These are phyloP conservation scores for Huntiella decipiens DNA, from an alignment of 2,329 filamentous ascomycete genomes.

Conservation along the genomic window DNA sequence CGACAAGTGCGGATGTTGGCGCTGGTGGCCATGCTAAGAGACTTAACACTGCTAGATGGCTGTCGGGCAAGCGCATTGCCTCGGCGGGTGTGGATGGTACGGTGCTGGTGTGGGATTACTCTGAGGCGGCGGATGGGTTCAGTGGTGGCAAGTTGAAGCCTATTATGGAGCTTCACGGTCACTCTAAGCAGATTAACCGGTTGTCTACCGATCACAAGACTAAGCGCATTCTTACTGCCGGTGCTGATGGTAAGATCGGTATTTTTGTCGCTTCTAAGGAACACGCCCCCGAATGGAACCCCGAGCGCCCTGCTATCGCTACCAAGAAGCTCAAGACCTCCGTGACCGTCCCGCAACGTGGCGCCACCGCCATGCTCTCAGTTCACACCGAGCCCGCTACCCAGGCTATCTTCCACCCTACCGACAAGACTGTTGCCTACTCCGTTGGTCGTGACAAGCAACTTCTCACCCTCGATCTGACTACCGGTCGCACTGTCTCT, in stretches of 20 bases:
- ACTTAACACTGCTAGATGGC: constrained; percentile 66
- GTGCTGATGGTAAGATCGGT: constrained; percentile 65
- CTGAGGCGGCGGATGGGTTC: constrained; percentile 41
- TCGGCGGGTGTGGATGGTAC: constrained; percentile 73
- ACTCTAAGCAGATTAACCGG: constrained; percentile 54
- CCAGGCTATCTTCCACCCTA: constrained; percentile 65
- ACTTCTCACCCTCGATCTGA: constrained; percentile 75
- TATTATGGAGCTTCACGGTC: constrained; percentile 66
- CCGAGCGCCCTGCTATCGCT: constrained; percentile 35
- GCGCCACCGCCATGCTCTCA: constrained; percentile 54
- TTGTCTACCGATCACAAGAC: constrained; percentile 54
- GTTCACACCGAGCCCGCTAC: constrained; percentile 59
- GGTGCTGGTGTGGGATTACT: constrained; percentile 78
- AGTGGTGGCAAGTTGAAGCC: constrained; percentile 53
- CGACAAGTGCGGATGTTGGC: constrained; percentile 47
- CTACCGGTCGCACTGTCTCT: constrained; percentile 60
- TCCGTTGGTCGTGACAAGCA: constrained; percentile 82
- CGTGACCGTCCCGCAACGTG: constrained; percentile 45
- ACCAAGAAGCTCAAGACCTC: constrained; percentile 24
- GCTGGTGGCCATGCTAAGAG: constrained; percentile 58
- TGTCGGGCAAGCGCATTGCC: constrained; percentile 54
- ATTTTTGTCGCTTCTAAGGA: constrained; percentile 72
- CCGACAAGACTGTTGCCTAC: constrained; percentile 77
- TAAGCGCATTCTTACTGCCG: constrained; percentile 67
- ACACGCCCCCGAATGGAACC: constrained; percentile 54